phyloP scores from a whole-genome alignment of 2,329 filamentous ascomycete genomes.

The Aspergillus neoniger region DNA sequence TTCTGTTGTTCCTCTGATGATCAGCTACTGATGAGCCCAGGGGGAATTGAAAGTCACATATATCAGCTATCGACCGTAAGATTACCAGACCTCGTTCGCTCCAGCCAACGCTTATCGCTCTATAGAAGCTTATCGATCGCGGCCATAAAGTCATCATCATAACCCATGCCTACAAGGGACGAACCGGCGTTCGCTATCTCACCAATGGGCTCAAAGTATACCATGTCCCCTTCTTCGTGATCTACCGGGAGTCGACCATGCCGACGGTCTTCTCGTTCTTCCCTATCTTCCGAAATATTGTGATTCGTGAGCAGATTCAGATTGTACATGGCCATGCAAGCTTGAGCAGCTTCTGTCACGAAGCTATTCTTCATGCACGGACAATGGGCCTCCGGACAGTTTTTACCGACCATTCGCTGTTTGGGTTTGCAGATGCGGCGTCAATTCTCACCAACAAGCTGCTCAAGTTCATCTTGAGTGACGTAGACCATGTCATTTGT shows the following conservation, averaged over 20 bases:
- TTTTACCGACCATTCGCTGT: conserved; percentile 95
- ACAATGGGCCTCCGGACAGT: conserved; percentile 96
- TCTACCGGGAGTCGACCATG: conserved; percentile 90
- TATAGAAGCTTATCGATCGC: conserved; percentile 86
- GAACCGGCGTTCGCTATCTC: conserved; percentile 89
- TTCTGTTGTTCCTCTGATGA: neutral
- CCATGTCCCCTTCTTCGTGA: conserved; percentile 92
- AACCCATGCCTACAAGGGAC: conserved; percentile 89
- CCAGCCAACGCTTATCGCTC: conserved; percentile 12
- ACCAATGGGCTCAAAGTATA: conserved; percentile 99
- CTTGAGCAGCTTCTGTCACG: conserved; percentile 88
- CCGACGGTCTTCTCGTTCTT: conserved; percentile 99
- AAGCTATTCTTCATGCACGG: conserved; percentile 89
- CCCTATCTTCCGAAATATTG: conserved; percentile 93
- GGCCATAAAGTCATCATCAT: conserved; percentile 98
- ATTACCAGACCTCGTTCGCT: neutral
- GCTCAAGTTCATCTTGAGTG: conserved; percentile 91
- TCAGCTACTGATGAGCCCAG: conserved; percentile 35
- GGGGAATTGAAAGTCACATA: conserved; percentile 96
- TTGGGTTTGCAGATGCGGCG: conserved; percentile 93
- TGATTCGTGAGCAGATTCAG: conserved; percentile 90
- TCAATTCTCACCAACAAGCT: conserved; percentile 97
- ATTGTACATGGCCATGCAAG: conserved; percentile 98
- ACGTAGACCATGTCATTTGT: conserved; percentile 97
- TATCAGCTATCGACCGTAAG: conserved; percentile 84